phyloP scores from a whole-genome alignment of 441 rosid genomes.

The Pelargonium hybrid region DNA sequence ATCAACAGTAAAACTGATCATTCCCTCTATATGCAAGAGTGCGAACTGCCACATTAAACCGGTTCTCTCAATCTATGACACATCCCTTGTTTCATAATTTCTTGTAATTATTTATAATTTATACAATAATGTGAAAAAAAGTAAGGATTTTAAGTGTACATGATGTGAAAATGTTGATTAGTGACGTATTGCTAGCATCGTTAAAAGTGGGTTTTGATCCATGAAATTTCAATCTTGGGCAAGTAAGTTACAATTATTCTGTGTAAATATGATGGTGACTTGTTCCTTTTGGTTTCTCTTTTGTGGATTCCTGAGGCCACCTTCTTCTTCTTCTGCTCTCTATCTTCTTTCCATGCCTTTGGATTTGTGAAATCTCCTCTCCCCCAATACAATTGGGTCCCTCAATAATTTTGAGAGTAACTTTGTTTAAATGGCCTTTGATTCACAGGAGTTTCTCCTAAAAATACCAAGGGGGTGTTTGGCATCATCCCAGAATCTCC shows the following conservation, averaged over 20 bases:
- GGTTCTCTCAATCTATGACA: too few relatives aligned
- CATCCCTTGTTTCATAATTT: neutral
- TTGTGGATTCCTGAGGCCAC: conserved; percentile 46
- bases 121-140: neutral
- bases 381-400: conserved; percentile 32
- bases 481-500: conserved; percentile 84
- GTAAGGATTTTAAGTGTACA: neutral
- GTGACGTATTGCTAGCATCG: conserved; percentile 41
- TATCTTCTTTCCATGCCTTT: conserved; percentile 35
- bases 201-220: conserved; percentile 9
- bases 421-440: conserved; percentile 56
- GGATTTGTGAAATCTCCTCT: conserved; percentile 33
- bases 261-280: conserved; percentile 36
- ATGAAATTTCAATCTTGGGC: conserved; percentile 4
- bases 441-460: conserved; percentile 48
- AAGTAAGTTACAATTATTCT: conserved; percentile 18
- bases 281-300: conserved; percentile 32
- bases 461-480: conserved; percentile 22
- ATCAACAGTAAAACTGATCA: too few relatives aligned
- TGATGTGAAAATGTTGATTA: neutral
- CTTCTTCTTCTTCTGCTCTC: conserved; percentile 21
- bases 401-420: conserved; percentile 50
- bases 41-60: too few relatives aligned
- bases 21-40: too few relatives aligned
- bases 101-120: neutral